Base-by-base conservation (phyloP, 1,284 basidiomycete genomes). In the Ceratobasidium sp. region DNA sequence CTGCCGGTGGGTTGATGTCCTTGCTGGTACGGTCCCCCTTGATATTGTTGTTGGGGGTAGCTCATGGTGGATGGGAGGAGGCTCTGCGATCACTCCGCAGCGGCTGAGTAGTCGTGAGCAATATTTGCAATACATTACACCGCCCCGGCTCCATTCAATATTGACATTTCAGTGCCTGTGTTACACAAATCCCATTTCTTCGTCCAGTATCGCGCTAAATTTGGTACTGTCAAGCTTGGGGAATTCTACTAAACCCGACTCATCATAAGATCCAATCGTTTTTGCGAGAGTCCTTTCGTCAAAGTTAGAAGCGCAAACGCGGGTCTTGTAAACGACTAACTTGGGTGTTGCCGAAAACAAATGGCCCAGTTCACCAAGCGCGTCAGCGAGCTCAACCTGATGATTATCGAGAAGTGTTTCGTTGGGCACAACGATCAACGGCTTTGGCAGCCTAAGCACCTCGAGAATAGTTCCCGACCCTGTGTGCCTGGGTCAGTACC, bases 401-500 rank as follows among this genome's bases (percentile, higher is more conserved):
- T 99, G 96, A 78, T 98, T 92, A 78, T 98, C 91, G 79, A 96
- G 87, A 53, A 99, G 81, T 1, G 90, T 88, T 34, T 88, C 82
- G 77, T 99, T 99, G 12, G 95, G 94, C 0, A 98, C 89, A 13
- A 93, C 91, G 72, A 99, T 88, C 72, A 98, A 81, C 6, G 86
- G 85, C 74, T 90, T 92, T 34, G 82, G 80, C 58, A 86, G 82
- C 29, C 95, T 84, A 49, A 98, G 81, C 12, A 91, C 93, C 55
- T 96, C 93, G 42, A 98, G 83, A 74, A 98, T 96, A 1, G 96
- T 97, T 7, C 96, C 96, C 12, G 96, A 92, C 58, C 96, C 96
- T 97, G 76, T 17, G n/a, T 1, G 27, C 15, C 17, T 53, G 10
- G 49, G 25, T 68, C 55, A 62, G 43, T 25, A 71, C 25, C 40